phyloP scores from a whole-genome alignment of 768 basidiomycete species.

The Termitomyces sp. region DNA sequence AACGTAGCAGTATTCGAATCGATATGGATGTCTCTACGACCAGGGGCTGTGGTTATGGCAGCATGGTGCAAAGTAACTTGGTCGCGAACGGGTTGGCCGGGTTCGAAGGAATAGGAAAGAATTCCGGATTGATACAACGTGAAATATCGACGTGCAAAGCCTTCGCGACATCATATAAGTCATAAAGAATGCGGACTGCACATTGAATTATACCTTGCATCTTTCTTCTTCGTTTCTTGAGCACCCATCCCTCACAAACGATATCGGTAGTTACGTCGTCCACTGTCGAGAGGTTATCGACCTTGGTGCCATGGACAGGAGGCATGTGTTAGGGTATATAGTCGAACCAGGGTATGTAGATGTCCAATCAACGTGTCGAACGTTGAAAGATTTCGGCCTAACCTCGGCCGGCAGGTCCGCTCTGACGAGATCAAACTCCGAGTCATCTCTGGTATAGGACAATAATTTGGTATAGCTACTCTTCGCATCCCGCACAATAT shows the following conservation, averaged over 20 bases:
- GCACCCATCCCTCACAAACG: constrained; percentile 72
- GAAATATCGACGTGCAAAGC: constrained; percentile 85
- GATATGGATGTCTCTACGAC: constrained; percentile 77
- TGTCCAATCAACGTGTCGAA: background rate
- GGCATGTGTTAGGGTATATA: constrained; percentile 8
- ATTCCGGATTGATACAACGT: constrained; percentile 63
- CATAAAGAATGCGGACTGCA: background rate
- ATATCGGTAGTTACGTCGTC: constrained; percentile 24
- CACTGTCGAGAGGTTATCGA: background rate
- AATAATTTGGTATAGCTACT: background rate
- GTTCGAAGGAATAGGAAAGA: constrained; percentile 74
- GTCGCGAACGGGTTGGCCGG: constrained; percentile 70
- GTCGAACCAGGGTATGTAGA: background rate
- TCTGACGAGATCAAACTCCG: background rate
- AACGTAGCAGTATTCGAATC: constrained; percentile 77
- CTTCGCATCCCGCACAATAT: background rate
- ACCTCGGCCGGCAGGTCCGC: background rate
- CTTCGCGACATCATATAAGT: constrained; percentile 33
- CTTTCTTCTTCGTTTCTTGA: constrained; percentile 86
- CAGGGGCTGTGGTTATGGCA: constrained; percentile 74
- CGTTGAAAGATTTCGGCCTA: background rate
- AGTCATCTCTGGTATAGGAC: too few relatives aligned
- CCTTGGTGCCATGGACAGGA: background rate
- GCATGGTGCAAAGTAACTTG: constrained; percentile 64
- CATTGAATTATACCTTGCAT: constrained; percentile 64